phyloP scores from a whole-genome alignment of 1,284 basidiomycete species.

The Vanrija sp. region DNA sequence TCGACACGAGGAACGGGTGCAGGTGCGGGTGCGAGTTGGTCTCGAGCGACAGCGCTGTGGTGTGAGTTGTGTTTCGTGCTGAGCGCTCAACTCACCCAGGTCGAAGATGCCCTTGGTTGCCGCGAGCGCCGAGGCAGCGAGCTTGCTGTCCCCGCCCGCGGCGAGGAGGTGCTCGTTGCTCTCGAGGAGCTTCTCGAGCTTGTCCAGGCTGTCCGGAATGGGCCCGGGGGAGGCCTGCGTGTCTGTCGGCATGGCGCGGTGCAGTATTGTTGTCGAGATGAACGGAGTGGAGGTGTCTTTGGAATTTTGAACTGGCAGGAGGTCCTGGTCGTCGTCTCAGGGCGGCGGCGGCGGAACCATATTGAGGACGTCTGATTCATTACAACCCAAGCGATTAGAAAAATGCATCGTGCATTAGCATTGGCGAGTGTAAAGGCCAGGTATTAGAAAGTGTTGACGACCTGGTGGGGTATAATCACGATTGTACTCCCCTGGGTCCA shows the following conservation, averaged over 20 bases:
- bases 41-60: conserved; percentile 62
- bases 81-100: conserved; percentile 60
- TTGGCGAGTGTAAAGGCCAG: no score
- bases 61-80: neutral
- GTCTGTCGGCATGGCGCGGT: conserved; percentile 6
- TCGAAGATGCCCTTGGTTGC: conserved; percentile 77
- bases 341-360: no score
- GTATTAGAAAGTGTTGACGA: no score
- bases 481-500: no score
- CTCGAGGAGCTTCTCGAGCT: conserved; percentile 8
- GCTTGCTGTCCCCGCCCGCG: conserved; percentile 55
- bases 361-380: no score
- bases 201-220: conserved; percentile 8
- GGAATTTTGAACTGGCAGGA: neutral
- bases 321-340: no score
- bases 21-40: conserved; percentile 61
- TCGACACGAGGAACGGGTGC: conserved; percentile 61
- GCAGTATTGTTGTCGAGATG: conserved; percentile 1
- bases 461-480: no score
- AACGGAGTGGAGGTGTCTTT: neutral
- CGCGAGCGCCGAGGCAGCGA: conserved; percentile 60
- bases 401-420: no score
- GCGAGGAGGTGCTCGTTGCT: conserved; percentile 31
- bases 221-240: neutral
- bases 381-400: no score